Evolutionary conservation across 1,284 basidiomycete species (phyloP), one percentile per base, ranked within the genome.

Genomic region (Ceratobasidium sp.): DNA sequence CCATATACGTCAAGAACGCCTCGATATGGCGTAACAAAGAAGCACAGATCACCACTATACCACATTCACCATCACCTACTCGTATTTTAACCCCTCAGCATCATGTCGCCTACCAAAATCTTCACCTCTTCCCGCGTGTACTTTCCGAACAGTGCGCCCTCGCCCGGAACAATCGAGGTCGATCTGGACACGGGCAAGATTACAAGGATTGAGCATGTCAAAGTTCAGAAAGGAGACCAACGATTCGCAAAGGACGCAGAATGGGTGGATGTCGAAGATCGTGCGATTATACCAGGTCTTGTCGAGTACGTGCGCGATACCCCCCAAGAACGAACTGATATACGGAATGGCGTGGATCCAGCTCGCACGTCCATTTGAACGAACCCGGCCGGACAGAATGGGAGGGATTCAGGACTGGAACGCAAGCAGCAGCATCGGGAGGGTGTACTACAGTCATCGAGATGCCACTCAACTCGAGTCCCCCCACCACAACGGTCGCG

Each of bases 391-490:
- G 93, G 16, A 93, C 92, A 2, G 88, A 90, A 74, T 97, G 95
- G 95, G 95, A 98, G 79, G 95, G 95, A 0, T 97, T 97, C 79
- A 88, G 85, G 81, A 94, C 94, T 0, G 95, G 95, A 8, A 97
- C 95, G 0, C 82, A 85, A 72, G 95, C 95, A 21, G 95, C 95
- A 0, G 86, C 89, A 1, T 91, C 92, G 0, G 95, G 95, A 21
- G 95, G 95, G 11, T 87, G 97, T 30, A 97, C 95, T 4, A 94
- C 93, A 0, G 82, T 97, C 49, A 89, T 97, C 40, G 95, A 97
- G 81, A 97, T 97, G 95, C 95, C 95, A 0, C 83, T 97, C 72
- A 97, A 97, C 81, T 95, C 94, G 3, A 93, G 97, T 72, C 95
- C 95, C 0, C 94, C 95, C 0, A 97, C 95, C 0, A 96, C 93